Base-by-base conservation (phyloP, 305 asterid species). In the Fraxinus velutina region DNA sequence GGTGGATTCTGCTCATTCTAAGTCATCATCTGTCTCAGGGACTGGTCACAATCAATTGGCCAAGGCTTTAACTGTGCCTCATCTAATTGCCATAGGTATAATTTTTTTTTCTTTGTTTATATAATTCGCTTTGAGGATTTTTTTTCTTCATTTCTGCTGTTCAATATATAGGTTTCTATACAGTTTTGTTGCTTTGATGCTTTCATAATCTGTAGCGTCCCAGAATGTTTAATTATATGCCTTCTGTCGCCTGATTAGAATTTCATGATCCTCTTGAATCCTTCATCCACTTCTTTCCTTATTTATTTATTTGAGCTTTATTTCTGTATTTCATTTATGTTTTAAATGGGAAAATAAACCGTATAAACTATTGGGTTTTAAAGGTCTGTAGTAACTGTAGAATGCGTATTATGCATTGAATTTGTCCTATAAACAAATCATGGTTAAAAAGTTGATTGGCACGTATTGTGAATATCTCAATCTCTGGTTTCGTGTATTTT, bases 41-140 rank as follows among this genome's bases (percentile, higher is more conserved):
- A 47, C 82, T 79, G 88, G 84, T 70, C 89, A 88, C 80, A 89
- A 81, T 82, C 89, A 89, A 85, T 88, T 95, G 89, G 96, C 99
- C 29, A 95, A 91, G 89, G 94, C 97, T 82, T 86, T 95, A 68
- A 90, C 94, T 39, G 79, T 92, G 66, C 96, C 98, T 85, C 96
- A 95, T 89, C 98, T 95, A 78, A 87, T 94, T 80, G 92, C 97
- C 62, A 92, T 95, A 77, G 99, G 99, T 94, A 80, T 30, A 1
- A 52, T 1, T 52, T 6, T 75, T 75, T 64, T n/a, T 50, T 71
- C 24, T n/a, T 79, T 7, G 15, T 60, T 21, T 62, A 7, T 9
- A 62, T 62, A 62, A 62, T 8, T 62, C n/a, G 5, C n/a, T 64
- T 30, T 34, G 22, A 27, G 77, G 34, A 47, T 47, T 73, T 44